Evolutionary conservation across 2,329 filamentous ascomycete genomes (phyloP).

Genomic region (Monilinia vaccinii-corymbosi): DNA sequence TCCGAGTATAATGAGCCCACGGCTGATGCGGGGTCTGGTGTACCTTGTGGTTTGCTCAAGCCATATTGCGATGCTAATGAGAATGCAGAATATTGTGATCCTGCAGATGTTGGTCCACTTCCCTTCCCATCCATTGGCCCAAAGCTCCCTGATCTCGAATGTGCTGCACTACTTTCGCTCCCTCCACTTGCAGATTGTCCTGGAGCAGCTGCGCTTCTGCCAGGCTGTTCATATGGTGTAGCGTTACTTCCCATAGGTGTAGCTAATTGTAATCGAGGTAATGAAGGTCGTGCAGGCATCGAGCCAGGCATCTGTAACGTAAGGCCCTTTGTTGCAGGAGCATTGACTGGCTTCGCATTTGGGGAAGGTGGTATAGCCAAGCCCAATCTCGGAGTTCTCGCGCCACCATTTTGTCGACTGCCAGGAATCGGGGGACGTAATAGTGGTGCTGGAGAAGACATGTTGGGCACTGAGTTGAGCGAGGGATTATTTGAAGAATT

Average conservation of each 20-base stretch:
- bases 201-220: conserved; percentile 37
- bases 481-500: conserved; percentile 18
- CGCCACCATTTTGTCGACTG: conserved; percentile 23
- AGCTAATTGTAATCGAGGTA: conserved; percentile 74
- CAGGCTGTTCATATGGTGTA: conserved; percentile 58
- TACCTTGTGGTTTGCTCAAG: conserved; percentile 59
- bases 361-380: conserved; percentile 86
- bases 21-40: conserved; percentile 78
- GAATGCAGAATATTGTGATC: conserved; percentile 75
- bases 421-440: conserved; percentile 31
- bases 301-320: conserved; percentile 28
- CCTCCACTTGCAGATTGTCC: conserved; percentile 64
- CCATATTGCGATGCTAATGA: conserved; percentile 69
- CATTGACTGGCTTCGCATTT: conserved; percentile 63
- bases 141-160: conserved; percentile 79
- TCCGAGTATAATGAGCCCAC: conserved; percentile 81
- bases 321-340: conserved; percentile 14
- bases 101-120: conserved; percentile 77
- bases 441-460: conserved; percentile 30
- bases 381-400: conserved; percentile 46
- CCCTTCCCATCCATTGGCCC: conserved; percentile 64
- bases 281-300: conserved; percentile 40
- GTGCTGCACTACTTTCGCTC: conserved; percentile 69
- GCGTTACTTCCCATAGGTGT: conserved; percentile 79
- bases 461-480: conserved; percentile 20